Base-by-base conservation (phyloP, 495 filamentous ascomycete species). In the Neurospora sublineolata region DNA sequence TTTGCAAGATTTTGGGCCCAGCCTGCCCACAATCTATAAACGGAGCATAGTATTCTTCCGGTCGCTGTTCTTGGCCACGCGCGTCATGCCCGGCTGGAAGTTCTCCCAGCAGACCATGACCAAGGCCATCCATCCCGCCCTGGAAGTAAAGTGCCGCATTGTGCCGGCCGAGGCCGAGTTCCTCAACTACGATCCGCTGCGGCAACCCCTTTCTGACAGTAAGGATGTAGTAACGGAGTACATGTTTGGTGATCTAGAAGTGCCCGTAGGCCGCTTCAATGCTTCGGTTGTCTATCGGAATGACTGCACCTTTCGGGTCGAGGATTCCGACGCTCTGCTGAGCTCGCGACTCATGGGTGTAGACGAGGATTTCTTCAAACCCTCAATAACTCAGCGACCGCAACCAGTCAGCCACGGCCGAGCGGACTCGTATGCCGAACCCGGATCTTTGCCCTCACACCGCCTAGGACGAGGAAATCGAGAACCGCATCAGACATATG, bases 41-140 rank as follows among this genome's bases (percentile, higher is more conserved):
- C 93, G 94, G 82, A 90, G 89, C 75, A 95, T 99, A 73, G 90
- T 98, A 70, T 87, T 98, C 73, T 97, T 98, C 81, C 87, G 96
- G 72, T 94, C 93, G 10, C 85, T 99, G n/a, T 97, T 93, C 80
- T 86, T 93, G 16, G 91, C 90, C 69, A 87, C 92, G 36, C 92
- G 91, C 75, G 86, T 97, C 71, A 80, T 97, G 74, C 96, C 96
- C 27, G 90, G 92, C 33, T 97, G 91, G 91, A 96, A 91, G 82
- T 91, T 97, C 74, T 86, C 89, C 37, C 92, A 91, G 76, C 82
- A 84, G 72, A 87, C 88, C 64, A 83, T 91, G 71, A 86, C 88
- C 10, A 94, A 92, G 76, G 82, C 84, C 70, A 87, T 86, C 33
- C 82, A 89, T 73, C 82, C 87, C 36, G 87, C 89, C 11, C 84